Evolutionary conservation across 192 early-diverging fungal species (phyloP), one percentile per base, ranked within the genome.

Genomic region (Coemansia sp.): DNA sequence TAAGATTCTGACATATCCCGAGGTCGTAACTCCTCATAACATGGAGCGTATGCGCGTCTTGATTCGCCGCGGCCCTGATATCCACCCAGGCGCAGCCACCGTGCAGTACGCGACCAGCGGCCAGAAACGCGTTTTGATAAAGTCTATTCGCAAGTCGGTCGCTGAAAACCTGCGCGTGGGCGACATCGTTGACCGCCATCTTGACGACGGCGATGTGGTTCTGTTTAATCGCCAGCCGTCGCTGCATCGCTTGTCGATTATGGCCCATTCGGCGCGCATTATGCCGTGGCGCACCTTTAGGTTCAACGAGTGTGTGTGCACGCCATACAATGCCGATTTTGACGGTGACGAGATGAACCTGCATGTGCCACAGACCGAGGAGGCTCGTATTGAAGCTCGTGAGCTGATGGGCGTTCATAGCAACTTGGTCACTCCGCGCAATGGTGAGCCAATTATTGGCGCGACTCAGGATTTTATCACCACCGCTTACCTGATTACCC

Each of bases 331-430:
- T 75, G 98, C 98, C 37, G 98, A 98, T 87, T 98, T 98, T 67
- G 98, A 99, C 64, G 98, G 98, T 65, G 98, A 99, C 74, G 98
- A 99, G 75, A 99, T 99, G 98, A 99, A 99, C 70, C 80, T 99
- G 74, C 98, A 99, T 78, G 88, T 98, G 4, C 98, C 98, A 23
- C 98, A 99, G 79, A 98, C 98, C 1, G 96, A 99, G 74, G 98
- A 99, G 81, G 96, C 98, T 1, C 86, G 94, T 12, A 87, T 94
- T 8, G 98, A 99, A 73, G 96, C 96, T 0, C 90, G 94, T 62
- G 89, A 94, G 68, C 78, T 99, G 48, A 95, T 98, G 94, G 95
- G 95, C 22, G 89, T 94, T 47, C 93, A 94, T 66, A 93, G 95
- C 66, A 99, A 99, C 68, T 79, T 99, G 64, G 94, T 98, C 0